These are phyloP conservation scores for Trichoderma breve DNA, from an alignment of 2,329 filamentous ascomycete species.

Conservation along the genomic window DNA sequence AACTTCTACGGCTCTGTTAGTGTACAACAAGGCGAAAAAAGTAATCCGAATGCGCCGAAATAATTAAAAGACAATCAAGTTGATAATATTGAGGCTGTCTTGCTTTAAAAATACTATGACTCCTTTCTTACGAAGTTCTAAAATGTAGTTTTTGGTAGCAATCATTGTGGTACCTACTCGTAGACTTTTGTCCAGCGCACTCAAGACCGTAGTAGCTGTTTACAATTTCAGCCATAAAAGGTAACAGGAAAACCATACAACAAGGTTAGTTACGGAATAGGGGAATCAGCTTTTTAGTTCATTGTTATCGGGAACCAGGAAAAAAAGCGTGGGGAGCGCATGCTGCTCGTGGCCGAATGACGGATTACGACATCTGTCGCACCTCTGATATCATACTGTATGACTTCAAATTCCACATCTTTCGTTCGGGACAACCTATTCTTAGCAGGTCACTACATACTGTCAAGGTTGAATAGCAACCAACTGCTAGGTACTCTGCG, in stretches of 20 bases:
- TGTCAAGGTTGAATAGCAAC: not conserved
- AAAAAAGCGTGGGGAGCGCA: not conserved
- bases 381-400: not conserved
- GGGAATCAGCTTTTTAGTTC: not conserved
- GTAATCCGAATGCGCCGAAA: not conserved
- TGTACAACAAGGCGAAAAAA: not conserved
- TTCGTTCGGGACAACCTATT: not conserved
- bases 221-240: not conserved
- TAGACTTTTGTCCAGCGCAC: not conserved
- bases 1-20: not conserved
- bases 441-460: not conserved
- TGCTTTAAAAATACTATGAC: not conserved
- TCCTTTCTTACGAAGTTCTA: not conserved
- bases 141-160: not conserved
- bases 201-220: not conserved
- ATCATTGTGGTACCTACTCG: not conserved
- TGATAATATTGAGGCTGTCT: not conserved
- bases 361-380: not conserved
- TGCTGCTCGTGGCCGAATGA: not conserved
- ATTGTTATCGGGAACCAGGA: not conserved
- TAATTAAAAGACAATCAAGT: not conserved
- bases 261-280: not conserved
- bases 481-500: not conserved
- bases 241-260: not conserved
- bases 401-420: not conserved